Base-by-base conservation (phyloP, 345 rosid species). In the Eucalyptus regnans region DNA sequence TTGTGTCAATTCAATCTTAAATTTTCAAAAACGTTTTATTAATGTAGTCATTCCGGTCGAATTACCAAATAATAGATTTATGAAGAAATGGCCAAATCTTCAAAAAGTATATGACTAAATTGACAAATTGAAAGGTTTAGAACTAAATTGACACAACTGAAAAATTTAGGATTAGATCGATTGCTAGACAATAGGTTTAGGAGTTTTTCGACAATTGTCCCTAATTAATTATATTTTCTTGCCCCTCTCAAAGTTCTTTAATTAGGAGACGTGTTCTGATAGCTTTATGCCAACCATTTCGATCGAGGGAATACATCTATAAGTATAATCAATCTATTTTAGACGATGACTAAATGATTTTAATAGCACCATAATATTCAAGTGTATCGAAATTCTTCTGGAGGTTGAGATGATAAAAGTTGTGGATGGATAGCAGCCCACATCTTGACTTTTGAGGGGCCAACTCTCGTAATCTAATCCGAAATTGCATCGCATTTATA, bases 31-130 rank as follows among this genome's bases (percentile, higher is more conserved):
- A 56, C 6, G 3, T 18, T 54, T 54, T 54, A 20, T 20, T 7
- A 56, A 56, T 2, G 5, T 23, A 23, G 12, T 56, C 27, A 22
- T 56, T 56, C 0, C 0, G 6, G 0, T 23, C 0, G 6, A 23
- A 56, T 56, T 56, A 56, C 5, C 62, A 56, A 56, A 56, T 56
- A 22, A 56, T 23, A 56, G 12, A 2, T 23, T 56, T 56, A 4
- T 22, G 6, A 56, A 0, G 9, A 56, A 56, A 56, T 56, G 9
- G 4, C 12, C 12, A 56, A 23, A 23, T 56, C 29, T 56, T 56
- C 2, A 56, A 56, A 56, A 4, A 56, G 1, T 23, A 22, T 0
- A 23, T 9, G 29, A 22, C 5, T 56, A 56, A 56, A 56, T 56
- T 4, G 27, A 23, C 1, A 56, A 20, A 56, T 56, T 56, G 1